phyloP scores from a whole-genome alignment of 2,329 filamentous ascomycete genomes.

The Sarocladiaceae sp. region DNA sequence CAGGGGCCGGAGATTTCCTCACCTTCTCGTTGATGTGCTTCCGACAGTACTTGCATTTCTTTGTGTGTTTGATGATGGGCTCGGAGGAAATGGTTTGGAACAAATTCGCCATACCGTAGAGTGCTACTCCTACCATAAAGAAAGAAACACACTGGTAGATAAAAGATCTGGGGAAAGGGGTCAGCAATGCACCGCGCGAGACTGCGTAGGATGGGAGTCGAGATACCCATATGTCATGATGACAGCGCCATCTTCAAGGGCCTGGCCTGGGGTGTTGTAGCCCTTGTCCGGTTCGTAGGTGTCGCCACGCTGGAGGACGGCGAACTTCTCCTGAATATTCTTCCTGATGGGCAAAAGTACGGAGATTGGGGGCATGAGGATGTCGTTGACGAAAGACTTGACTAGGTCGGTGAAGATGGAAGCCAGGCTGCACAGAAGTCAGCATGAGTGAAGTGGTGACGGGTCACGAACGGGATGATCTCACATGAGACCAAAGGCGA shows the following conservation, averaged over 20 bases:
- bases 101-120: conserved; percentile 57
- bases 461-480: conserved; percentile 16
- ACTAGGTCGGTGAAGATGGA: conserved; percentile 65
- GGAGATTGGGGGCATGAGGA: conserved; percentile 63
- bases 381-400: conserved; percentile 64
- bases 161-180: conserved; percentile 40
- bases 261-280: conserved; percentile 66
- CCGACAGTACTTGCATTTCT: conserved; percentile 63
- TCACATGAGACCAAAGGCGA: conserved; percentile 69
- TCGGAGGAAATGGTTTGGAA: conserved; percentile 58
- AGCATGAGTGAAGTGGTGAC: background rate
- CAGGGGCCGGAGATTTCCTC: conserved; percentile 13
- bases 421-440: conserved; percentile 46
- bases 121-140: conserved; percentile 54
- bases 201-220: no score
- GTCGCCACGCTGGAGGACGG: conserved; percentile 53
- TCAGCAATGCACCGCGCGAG: background rate
- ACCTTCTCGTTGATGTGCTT: conserved; percentile 60
- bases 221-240: conserved; percentile 64
- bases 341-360: conserved; percentile 62
- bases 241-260: conserved; percentile 63
- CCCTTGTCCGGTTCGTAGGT: conserved; percentile 44
- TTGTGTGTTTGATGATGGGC: conserved; percentile 63
- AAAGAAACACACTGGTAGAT: conserved; percentile 61
- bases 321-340: conserved; percentile 70